These are phyloP conservation scores for Trichoderma koningiopsis DNA, from an alignment of 2,329 filamentous ascomycete genomes.

Conservation along the genomic window DNA sequence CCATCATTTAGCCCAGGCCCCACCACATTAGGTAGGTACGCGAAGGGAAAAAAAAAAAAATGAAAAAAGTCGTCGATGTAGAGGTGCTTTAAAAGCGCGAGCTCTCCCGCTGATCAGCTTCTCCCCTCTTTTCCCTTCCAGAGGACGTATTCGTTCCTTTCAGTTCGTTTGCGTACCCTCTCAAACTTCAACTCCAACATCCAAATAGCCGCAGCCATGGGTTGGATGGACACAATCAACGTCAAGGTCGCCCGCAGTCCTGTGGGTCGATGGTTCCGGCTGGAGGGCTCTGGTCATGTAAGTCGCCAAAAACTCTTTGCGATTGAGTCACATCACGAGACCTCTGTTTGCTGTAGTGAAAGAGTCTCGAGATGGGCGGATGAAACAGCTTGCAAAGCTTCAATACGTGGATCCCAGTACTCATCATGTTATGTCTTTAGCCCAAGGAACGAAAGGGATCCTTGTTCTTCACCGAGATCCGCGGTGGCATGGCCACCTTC, in stretches of 20 bases:
- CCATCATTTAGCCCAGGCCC: conserved; percentile 19
- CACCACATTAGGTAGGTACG: not conserved
- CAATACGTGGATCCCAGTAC: not conserved
- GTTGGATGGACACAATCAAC: conserved; percentile 55
- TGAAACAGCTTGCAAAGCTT: not conserved
- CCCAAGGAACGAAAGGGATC: conserved; percentile 72
- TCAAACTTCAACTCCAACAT: not conserved
- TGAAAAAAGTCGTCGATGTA: not conserved
- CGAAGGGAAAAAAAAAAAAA: conserved; percentile 2
- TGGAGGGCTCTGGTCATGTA: conserved; percentile 83
- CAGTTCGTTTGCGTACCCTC: not conserved
- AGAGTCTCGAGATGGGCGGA: not conserved
- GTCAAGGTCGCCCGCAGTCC: conserved; percentile 62
- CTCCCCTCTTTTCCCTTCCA: not conserved
- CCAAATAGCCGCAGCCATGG: conserved; percentile 40
- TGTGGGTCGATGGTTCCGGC: conserved; percentile 73
- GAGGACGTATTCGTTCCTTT: conserved; percentile 19
- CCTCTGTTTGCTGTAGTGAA: not conserved
- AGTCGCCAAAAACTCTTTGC: conserved; percentile 40
- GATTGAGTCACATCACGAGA: conserved; percentile 6
- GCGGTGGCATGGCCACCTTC: conserved; percentile 80
- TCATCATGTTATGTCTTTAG: conserved; percentile 41
- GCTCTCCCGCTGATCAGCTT: not conserved
- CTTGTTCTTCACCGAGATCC: conserved; percentile 79
- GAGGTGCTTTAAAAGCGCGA: conserved; percentile 14